Evolutionary conservation across 2,329 filamentous ascomycete genomes (phyloP).

Genomic region (Verticillium tricorpus): DNA sequence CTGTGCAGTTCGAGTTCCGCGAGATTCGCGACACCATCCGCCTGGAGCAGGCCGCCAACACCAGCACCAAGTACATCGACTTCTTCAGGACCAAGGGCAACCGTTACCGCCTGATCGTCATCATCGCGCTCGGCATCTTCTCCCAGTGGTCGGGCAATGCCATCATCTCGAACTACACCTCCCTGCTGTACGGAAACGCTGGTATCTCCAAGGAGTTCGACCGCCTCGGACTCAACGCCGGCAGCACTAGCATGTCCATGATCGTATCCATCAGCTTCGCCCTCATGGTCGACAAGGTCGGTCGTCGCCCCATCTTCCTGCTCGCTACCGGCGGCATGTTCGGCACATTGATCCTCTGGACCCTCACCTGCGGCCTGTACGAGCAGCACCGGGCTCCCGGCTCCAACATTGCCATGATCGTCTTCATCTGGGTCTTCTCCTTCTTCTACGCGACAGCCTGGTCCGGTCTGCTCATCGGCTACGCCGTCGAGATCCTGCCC

Average conservation of each 20-base stretch:
- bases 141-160: slow-evolving; percentile 58
- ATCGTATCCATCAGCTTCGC: slow-evolving; percentile 48
- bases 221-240: slow-evolving; percentile 38
- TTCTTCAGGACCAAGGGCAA: slow-evolving; percentile 53
- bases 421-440: slow-evolving; percentile 33
- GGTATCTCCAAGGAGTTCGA: slow-evolving; percentile 41
- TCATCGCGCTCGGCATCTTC: slow-evolving; percentile 53
- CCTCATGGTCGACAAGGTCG: slow-evolving; percentile 49
- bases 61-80: slow-evolving; percentile 45
- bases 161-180: slow-evolving; percentile 55
- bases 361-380: slow-evolving; percentile 39
- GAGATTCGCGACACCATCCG: slow-evolving; percentile 57
- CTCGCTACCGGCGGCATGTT: slow-evolving; percentile 37
- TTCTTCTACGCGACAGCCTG: slow-evolving; percentile 51
- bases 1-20: slow-evolving; percentile 54
- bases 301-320: slow-evolving; percentile 53
- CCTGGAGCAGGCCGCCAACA: slow-evolving; percentile 42
- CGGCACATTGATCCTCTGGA: slow-evolving; percentile 47
- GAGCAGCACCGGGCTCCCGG: slow-evolving; percentile 31
- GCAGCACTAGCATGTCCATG: slow-evolving; percentile 47
- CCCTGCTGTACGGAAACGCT: slow-evolving; percentile 47
- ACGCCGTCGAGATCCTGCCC: slow-evolving; percentile 45
- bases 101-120: slow-evolving; percentile 47
- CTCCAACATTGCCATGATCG: slow-evolving; percentile 36
- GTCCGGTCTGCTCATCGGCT: slow-evolving; percentile 53